Evolutionary conservation across 345 rosid species (phyloP), one percentile per base, ranked within the genome.

Genomic region (Citrus australasica): DNA sequence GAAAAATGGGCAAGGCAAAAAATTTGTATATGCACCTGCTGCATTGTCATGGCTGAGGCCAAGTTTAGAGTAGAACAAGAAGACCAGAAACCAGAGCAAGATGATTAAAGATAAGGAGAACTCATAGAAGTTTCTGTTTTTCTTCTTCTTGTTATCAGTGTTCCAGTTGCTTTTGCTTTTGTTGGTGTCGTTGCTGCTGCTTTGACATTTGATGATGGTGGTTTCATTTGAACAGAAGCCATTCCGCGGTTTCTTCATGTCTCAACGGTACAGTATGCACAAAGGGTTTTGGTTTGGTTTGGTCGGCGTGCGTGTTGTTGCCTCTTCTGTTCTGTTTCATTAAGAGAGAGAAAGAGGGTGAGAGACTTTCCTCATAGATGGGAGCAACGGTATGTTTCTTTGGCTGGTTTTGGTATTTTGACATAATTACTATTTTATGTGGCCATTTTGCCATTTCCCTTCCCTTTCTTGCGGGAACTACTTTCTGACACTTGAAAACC

Each of bases 81-180:
- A 88, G 79, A 92, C 84, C 78, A 88, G 85, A 76, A 86, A 89
- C 94, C 94, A 92, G 14, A 89, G 90, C 0, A 89, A 79, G 82
- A 92, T 73, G 56, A 90, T 84, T 74, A 92, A 72, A 21, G 92
- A 83, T 80, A 89, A 67, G 33, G 94, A 90, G 24, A 87, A 89
- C 85, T 90, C 89, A 55, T 81, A 78, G 62, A 82, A 82, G 71
- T 76, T 80, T 25, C 55, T 79, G 79, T 35, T 71, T 46, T 5
- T 40, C 75, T 21, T 32, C 66, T 66, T 30, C 27, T 48, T 78
- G 40, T 38, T 64, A 8, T 53, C 28, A 33, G 65, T 48, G 62
- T n/a, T 42, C 56, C 55, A 13, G 40, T 46, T 71, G 69, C 35
- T 60, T 64, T 27, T 78, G 60, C 13, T 58, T 24, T 69, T 58